These are phyloP conservation scores for Plasmodium knowlesi DNA, from an alignment of 169 alveolate genomes.

Conservation along the genomic window DNA sequence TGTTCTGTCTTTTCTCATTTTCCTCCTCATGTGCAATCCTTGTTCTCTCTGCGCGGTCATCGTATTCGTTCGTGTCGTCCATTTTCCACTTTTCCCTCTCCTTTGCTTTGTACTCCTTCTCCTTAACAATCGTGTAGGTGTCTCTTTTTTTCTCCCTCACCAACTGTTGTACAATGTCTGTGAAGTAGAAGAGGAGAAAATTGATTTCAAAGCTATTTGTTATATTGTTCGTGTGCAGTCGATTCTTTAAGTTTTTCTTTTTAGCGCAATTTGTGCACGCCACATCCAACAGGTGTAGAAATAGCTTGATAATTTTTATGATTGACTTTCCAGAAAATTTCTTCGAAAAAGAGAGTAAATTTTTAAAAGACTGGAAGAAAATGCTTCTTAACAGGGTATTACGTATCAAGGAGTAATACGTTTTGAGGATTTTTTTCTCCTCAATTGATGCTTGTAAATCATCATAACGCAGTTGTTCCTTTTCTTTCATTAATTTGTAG, in stretches of 20 bases:
- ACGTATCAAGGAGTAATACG: constrained; percentile 4
- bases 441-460: constrained; percentile 19
- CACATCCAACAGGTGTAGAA: constrained; percentile 20
- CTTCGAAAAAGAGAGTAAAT: constrained; percentile 52
- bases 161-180: constrained; percentile 1
- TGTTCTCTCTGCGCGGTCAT: background rate
- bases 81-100: background rate
- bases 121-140: constrained; percentile 49
- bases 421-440: constrained; percentile 14
- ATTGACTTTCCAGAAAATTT: constrained; percentile 56
- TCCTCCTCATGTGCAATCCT: background rate
- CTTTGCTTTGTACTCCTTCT: constrained; percentile 26
- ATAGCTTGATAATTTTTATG: constrained; percentile 57
- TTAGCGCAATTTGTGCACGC: constrained; percentile 29
- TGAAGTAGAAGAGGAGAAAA: constrained; percentile 22
- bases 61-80: background rate
- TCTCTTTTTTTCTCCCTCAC: constrained; percentile 37
- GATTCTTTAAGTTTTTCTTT: background rate
- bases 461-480: constrained; percentile 5
- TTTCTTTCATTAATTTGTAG: constrained; percentile 34
- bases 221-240: constrained; percentile 55
- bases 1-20: background rate
- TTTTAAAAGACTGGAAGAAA: constrained; percentile 66
- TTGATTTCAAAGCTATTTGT: constrained; percentile 67
- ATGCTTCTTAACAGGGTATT: constrained; percentile 37